Evolutionary conservation across 2,329 filamentous ascomycete species (phyloP), one percentile per base, ranked within the genome.

Genomic region (Colletotrichum horii): DNA sequence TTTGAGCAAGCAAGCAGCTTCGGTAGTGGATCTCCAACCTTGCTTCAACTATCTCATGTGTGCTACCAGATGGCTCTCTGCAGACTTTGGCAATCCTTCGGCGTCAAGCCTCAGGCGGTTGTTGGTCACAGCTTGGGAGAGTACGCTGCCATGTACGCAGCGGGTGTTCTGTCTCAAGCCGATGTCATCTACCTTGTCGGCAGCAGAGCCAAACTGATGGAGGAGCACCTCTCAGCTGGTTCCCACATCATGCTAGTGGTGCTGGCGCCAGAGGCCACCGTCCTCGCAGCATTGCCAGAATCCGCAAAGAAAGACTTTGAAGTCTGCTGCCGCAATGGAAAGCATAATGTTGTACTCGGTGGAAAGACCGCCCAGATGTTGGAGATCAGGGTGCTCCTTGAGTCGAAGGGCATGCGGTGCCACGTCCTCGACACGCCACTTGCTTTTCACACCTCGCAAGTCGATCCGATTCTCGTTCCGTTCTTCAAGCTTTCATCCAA

Each of bases 131-230:
- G 92, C 79, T 85, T 95, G 30, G 94, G 94, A 66, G 93, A 95
- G 82, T 95, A 95, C 79, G 93, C 94, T 48, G 93, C 94, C 34
- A 89, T 95, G 6, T 89, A 94, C 79, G 88, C 92, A 36, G 92
- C 94, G 65, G 93, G 93, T 61, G 93, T 95, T 16, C 85, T 95
- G 34, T 94, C 93, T 11, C 91, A 90, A 16, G 91, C 90, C 78
- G 94, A 95, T 80, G 91, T 93, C 79, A 89, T 96, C 67, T 93
- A 92, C 77, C 87, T 96, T 2, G 93, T 96, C 19, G 94, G 94
- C 28, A 83, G 86, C 67, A 90, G 94, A 77, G 93, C 94, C 15
- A 85, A 90, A 79, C 85, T 95, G 22, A 87, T 95, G 8, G 88
- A 92, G 64, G 86, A 91, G 67, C 89, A 90, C 77, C 95, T 93